Evolutionary conservation across 2,329 filamentous ascomycete genomes (phyloP).

Genomic region (Cytospora piceae): DNA sequence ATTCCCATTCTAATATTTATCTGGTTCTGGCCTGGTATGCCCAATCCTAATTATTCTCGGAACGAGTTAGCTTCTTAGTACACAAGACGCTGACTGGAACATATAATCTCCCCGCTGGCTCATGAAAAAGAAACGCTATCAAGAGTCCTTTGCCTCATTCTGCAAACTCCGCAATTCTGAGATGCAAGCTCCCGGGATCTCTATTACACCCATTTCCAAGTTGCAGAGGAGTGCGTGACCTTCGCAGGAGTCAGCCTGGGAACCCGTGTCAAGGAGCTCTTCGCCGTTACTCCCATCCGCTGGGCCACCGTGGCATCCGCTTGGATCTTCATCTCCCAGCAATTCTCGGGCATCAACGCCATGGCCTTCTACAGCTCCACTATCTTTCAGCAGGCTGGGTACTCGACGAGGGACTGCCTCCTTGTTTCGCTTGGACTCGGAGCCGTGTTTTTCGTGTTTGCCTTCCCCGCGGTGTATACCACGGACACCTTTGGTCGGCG

Average conservation of each 20-base stretch:
- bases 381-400: slow-evolving; percentile 52
- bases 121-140: slow-evolving; percentile 67
- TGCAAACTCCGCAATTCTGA: slow-evolving; percentile 55
- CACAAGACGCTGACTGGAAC: slow-evolving; percentile 50
- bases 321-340: slow-evolving; percentile 76
- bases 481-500: slow-evolving; percentile 62
- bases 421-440: slow-evolving; percentile 63
- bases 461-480: slow-evolving; percentile 61
- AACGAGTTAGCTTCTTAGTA: too few species aligned
- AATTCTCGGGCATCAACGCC: slow-evolving; percentile 23
- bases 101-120: slow-evolving; percentile 68
- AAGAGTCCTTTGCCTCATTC: slow-evolving; percentile 62
- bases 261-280: slow-evolving; percentile 65
- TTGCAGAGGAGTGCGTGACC: slow-evolving; percentile 61
- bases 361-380: slow-evolving; percentile 53
- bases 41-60: neutral
- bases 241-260: slow-evolving; percentile 58
- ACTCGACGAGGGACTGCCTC: slow-evolving; percentile 46
- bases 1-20: slow-evolving; percentile 54
- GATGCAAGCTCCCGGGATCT: slow-evolving; percentile 63
- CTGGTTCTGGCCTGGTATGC: slow-evolving; percentile 44
- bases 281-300: slow-evolving; percentile 70
- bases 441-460: slow-evolving; percentile 61
- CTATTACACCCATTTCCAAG: slow-evolving; percentile 67
- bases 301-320: slow-evolving; percentile 76